A percentile compares a stretch with the other conserved stretches of the same genome.
phyloP scores from a whole-genome alignment of 148 eudicot genomes.

The Vaccinium darrowii region DNA sequence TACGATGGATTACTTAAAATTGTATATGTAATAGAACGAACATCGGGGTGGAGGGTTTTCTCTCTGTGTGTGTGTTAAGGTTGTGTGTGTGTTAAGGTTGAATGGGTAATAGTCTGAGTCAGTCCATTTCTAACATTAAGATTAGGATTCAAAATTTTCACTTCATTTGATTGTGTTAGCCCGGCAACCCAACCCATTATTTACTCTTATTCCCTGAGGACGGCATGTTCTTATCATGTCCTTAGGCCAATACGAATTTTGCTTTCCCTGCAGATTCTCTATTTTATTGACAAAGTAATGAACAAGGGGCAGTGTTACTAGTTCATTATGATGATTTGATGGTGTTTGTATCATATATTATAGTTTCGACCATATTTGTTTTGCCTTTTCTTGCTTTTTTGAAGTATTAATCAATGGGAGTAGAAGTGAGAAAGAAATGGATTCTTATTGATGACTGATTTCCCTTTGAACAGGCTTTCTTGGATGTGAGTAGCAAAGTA shows the following conservation, averaged over 20 bases:
- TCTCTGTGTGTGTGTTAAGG: too few species aligned
- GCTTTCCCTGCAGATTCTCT: neutral
- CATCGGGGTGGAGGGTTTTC: too few species aligned
- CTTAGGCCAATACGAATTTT: neutral
- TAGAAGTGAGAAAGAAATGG: neutral
- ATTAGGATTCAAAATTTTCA: neutral
- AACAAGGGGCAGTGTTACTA: neutral
- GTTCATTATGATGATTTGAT: neutral
- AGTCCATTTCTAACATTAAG: neutral
- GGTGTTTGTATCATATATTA: neutral
- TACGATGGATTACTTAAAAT: too few species aligned
- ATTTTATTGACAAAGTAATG: neutral
- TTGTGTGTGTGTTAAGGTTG: too few species aligned
- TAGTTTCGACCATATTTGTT: neutral
- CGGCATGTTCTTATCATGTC: neutral
- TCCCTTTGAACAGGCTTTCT: conserved; percentile 15
- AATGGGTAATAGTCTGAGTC: neutral
- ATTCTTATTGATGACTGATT: neutral
- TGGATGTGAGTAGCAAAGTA: neutral
- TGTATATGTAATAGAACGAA: too few species aligned
- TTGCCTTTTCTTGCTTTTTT: neutral
- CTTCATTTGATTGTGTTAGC: neutral
- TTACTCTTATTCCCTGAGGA: neutral
- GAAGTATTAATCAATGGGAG: neutral
- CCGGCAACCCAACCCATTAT: neutral